Evolutionary conservation across 179 eudicot species (phyloP).

Genomic region (Heliamphora pulchella): DNA sequence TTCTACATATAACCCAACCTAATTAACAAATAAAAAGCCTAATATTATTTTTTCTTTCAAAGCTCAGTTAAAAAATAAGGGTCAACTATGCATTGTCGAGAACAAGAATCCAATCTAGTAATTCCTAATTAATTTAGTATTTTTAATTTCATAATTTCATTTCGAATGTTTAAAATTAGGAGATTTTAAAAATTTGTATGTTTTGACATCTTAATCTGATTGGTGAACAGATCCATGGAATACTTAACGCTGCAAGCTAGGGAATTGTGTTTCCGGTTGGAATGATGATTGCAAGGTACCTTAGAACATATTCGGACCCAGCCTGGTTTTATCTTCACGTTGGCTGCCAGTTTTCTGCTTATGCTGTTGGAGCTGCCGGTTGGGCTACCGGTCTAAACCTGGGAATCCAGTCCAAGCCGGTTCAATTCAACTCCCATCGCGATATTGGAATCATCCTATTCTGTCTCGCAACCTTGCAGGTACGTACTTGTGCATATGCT

Average conservation of each 20-base stretch:
- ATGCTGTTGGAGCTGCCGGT: conserved; percentile 37
- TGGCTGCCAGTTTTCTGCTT: conserved; percentile 33
- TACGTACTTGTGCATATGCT: too few relatives aligned
- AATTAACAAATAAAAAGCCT: too few relatives aligned
- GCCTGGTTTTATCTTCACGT: conserved; percentile 49
- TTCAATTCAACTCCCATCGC: conserved; percentile 28
- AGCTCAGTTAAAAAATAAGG: too few relatives aligned
- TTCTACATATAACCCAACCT: too few relatives aligned
- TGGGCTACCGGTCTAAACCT: conserved; percentile 43
- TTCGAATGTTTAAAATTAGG: too few relatives aligned
- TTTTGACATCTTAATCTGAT: too few relatives aligned
- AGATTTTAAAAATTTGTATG: too few relatives aligned
- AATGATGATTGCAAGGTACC: conserved; percentile 34
- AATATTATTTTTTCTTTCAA: too few relatives aligned
- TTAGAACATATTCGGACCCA: conserved; percentile 36
- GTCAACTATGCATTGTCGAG: too few relatives aligned
- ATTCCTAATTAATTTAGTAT: too few relatives aligned
- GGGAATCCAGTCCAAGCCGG: conserved; percentile 32
- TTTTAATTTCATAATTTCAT: too few relatives aligned
- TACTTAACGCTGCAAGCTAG: conserved; percentile 35
- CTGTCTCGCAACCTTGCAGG: conserved; percentile 54
- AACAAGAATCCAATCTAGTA: too few relatives aligned
- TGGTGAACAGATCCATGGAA: conserved; percentile 44
- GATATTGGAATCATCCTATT: conserved; percentile 54
- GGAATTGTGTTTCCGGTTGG: conserved; percentile 44